Evolutionary conservation across 768 basidiomycete genomes (phyloP), one percentile per base, ranked within the genome.

Genomic region (Phaffia australis): DNA sequence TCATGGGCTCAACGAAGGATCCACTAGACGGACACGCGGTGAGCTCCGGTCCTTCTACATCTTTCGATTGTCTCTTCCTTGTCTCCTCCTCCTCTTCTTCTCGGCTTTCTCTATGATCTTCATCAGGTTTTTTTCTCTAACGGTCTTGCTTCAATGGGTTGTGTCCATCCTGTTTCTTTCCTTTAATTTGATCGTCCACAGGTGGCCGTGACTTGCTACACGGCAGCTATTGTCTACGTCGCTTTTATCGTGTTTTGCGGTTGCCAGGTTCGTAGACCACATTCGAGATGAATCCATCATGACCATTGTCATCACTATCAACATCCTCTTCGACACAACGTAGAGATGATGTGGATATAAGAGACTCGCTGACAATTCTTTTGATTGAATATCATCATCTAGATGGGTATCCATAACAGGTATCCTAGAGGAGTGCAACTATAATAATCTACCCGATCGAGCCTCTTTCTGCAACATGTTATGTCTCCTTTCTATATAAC

Each of bases 211-310:
- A 72, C 73, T 18, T 78, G 77, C 71, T 79, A 78, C 64, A 65
- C 70, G 18, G 76, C 78, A 11, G 78, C 78, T 0, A 63, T 76
- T 6, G 72, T 78, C 16, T 79, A 78, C 69, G 76, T 74, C 29
- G 74, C 69, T 5, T 77, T 77, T 59, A 70, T 77, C 32, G 75
- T 67, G 3, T 76, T 78, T 59, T 78, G 77, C 64, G 76, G 76
- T 23, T 72, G 75, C 63, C 78, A 79, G 71, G 78, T 78, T 1
- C 25, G 60, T 68, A 23, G 52, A 54, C 15, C n/a, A 30, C 52
- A 30, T 54, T 54, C 29, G 15, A 30, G 23, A 54, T 23, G 4
- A 5, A 54, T 54, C 9, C 52, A 11, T 5, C 11, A 11, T 42
- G 4, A 42, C 9, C 52, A 11, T 5, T 42, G 35, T 42, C 11